Evolutionary conservation across 139 green algal species (phyloP).

Genomic region (Chara braunii): DNA sequence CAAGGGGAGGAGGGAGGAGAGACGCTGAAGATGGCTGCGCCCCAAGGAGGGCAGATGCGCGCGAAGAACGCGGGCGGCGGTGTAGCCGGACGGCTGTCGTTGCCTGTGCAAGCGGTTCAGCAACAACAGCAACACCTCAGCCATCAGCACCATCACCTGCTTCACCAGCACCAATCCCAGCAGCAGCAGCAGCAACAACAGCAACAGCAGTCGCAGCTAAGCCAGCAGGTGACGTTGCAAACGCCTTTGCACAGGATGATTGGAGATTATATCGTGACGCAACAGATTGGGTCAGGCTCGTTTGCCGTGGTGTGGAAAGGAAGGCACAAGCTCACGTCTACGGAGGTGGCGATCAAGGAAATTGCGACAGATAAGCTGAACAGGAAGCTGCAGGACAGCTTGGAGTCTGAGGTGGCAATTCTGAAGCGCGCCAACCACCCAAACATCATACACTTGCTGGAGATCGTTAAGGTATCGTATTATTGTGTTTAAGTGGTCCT

Average conservation of each 20-base stretch:
- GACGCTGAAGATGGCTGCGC: too few relatives aligned
- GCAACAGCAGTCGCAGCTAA: slow-evolving; percentile 19
- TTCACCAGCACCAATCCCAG: too few relatives aligned
- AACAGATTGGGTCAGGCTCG: slow-evolving; percentile 68
- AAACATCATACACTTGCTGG: slow-evolving; percentile 84
- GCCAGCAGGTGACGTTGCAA: too few relatives aligned
- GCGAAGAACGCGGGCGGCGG: too few relatives aligned
- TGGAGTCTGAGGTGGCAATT: slow-evolving; percentile 81
- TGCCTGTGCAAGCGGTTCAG: too few relatives aligned
- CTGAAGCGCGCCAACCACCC: slow-evolving; percentile 64
- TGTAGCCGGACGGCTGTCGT: too few relatives aligned
- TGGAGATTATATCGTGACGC: slow-evolving; percentile 60
- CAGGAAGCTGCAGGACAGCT: slow-evolving; percentile 72
- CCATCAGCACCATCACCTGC: too few relatives aligned
- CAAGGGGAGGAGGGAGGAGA: too few relatives aligned
- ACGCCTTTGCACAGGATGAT: too few relatives aligned
- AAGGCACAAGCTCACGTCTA: slow-evolving; percentile 46
- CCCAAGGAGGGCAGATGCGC: too few relatives aligned
- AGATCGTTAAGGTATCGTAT: slow-evolving; percentile 61
- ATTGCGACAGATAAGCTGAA: slow-evolving; percentile 75
- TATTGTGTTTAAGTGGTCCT: too few relatives aligned
- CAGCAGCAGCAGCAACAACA: not conserved
- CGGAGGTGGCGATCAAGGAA: slow-evolving; percentile 82
- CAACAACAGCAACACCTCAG: too few relatives aligned
- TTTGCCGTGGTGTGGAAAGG: slow-evolving; percentile 88